These are phyloP conservation scores for Yamadazyma blattariae DNA, from an alignment of 1,139 yeast genomes.

Conservation along the genomic window DNA sequence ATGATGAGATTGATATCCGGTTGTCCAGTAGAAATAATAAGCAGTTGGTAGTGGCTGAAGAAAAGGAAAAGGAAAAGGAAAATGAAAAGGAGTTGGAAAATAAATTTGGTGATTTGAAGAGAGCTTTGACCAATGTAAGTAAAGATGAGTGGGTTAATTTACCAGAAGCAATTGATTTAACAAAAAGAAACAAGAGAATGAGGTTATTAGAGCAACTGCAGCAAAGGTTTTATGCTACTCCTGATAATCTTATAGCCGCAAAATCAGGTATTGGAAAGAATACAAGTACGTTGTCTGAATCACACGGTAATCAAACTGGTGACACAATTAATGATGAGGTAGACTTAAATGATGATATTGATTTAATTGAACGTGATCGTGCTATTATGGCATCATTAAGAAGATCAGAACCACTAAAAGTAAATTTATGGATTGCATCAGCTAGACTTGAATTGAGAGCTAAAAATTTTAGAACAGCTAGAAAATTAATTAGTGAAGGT, in stretches of 20 bases:
- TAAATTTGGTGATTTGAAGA: conserved; percentile 54
- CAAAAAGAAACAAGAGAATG: conserved; percentile 72
- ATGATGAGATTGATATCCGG: conserved; percentile 59
- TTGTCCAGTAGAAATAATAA: conserved; percentile 33
- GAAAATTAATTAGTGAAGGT: conserved; percentile 63
- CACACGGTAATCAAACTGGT: not conserved
- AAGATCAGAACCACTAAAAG: conserved; percentile 67
- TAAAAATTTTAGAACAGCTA: conserved; percentile 55
- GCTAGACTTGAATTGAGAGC: conserved; percentile 77
- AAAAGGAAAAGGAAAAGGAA: conserved; percentile 3
- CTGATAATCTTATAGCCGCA: conserved; percentile 56
- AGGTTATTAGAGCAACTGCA: conserved; percentile 62
- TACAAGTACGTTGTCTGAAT: too few species aligned
- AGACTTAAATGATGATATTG: conserved; percentile 27
- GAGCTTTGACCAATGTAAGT: conserved; percentile 56
- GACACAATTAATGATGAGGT: conserved; percentile 35
- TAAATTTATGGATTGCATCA: conserved; percentile 86
- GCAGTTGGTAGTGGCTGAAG: conserved; percentile 4
- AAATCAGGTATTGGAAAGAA: conserved; percentile 4
- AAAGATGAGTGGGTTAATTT: conserved; percentile 75
- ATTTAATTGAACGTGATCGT: conserved; percentile 45
- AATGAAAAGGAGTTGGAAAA: conserved; percentile 14
- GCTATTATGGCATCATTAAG: conserved; percentile 65
- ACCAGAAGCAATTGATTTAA: conserved; percentile 89
- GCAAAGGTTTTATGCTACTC: conserved; percentile 77